phyloP scores from a whole-genome alignment of 257 asterid species.

The Rhazya stricta region DNA sequence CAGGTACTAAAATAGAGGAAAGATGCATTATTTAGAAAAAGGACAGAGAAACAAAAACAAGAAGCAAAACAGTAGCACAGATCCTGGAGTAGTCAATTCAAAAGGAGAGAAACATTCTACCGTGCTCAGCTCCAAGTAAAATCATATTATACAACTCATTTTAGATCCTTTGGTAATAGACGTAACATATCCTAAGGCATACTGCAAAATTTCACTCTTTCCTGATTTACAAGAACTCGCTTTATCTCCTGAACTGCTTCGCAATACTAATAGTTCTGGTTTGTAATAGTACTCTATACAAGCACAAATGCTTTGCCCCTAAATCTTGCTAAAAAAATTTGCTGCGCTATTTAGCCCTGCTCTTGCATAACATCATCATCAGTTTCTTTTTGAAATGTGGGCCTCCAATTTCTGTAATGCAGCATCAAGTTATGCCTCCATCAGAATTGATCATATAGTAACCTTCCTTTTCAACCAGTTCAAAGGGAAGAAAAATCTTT shows the following conservation, averaged over 20 bases:
- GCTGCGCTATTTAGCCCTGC: background rate
- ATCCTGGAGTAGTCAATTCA: too few species aligned
- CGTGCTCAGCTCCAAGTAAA: background rate
- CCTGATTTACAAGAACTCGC: background rate
- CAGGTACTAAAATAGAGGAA: too few species aligned
- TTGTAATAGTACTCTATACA: background rate
- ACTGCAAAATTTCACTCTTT: slow-evolving; percentile 3
- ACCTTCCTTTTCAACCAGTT: background rate
- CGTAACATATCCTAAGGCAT: background rate
- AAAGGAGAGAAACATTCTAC: background rate
- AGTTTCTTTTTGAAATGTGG: background rate
- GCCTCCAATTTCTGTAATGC: background rate
- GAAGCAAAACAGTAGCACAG: too few species aligned
- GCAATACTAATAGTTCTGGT: background rate
- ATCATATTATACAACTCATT: background rate
- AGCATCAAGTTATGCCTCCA: background rate
- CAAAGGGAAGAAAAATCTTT: background rate
- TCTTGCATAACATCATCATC: background rate
- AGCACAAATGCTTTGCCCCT: background rate
- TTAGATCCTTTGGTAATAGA: background rate
- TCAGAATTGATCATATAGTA: background rate
- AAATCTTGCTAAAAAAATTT: background rate
- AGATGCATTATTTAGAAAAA: too few species aligned
- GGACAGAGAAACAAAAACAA: too few species aligned
- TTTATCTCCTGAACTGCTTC: background rate